phyloP scores from a whole-genome alignment of 768 basidiomycete species.

The Lenzites betulinus region DNA sequence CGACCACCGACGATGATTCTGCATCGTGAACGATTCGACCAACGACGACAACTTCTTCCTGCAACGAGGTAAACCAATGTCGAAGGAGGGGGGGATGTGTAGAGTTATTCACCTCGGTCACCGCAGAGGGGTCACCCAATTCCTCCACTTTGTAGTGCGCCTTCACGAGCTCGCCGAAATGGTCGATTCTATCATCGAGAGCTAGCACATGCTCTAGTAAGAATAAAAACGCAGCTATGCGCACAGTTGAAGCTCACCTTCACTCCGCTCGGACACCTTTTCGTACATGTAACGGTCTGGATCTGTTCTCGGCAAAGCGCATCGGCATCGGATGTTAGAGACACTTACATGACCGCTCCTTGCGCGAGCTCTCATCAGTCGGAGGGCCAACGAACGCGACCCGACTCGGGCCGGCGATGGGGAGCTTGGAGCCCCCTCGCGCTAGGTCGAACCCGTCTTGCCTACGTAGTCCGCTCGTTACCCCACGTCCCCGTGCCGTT shows the following conservation, averaged over 20 bases:
- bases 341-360: conserved; percentile 58
- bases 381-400: conserved; percentile 35
- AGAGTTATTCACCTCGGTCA: conserved; percentile 48
- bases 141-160: conserved; percentile 72
- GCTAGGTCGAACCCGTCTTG: conserved; percentile 23
- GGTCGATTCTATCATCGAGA: conserved; percentile 87
- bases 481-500: conserved; percentile 2
- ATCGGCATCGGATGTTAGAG: not conserved
- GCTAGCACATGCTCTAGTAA: conserved; percentile 40
- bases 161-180: conserved; percentile 73
- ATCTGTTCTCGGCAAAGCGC: conserved; percentile 32
- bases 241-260: conserved; percentile 48
- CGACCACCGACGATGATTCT: conserved; percentile 52
- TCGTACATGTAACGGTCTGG: conserved; percentile 96
- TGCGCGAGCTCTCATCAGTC: conserved; percentile 35
- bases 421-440: conserved; percentile 12
- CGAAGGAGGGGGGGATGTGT: not conserved
- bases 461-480: not conserved
- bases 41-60: conserved; percentile 37
- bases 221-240: not conserved
- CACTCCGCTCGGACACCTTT: conserved; percentile 80
- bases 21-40: conserved; percentile 48
- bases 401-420: conserved; percentile 30
- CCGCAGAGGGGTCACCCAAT: conserved; percentile 71
- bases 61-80: conserved; percentile 22